Evolutionary conservation across 2,329 filamentous ascomycete genomes (phyloP), one percentile per base, ranked within the genome.

Genomic region (Ascochyta fabae): DNA sequence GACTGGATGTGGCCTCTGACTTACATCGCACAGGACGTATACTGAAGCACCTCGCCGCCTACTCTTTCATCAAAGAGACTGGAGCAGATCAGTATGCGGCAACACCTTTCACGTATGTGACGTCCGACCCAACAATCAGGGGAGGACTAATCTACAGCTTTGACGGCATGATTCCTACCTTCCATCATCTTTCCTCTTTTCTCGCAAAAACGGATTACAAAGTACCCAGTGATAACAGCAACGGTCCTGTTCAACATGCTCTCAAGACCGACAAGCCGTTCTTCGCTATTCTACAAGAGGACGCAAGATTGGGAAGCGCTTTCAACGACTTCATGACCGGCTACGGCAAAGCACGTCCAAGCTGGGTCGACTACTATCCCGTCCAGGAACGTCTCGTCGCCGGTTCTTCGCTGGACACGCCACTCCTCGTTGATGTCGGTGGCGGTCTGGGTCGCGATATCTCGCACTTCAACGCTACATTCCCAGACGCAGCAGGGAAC

Each of bases 271-370:
- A 48, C n/a, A 31, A 48, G 35, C 34, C 35, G 1, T 48, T 48
- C 26, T 39, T 48, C 16, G 34, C 34, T 4, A 48, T 48, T 15
- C 26, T 39, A 24, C 45, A 39, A 27, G 34, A 48, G 26, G 39
- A 39, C 9, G n/a, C 24, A 4, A 16, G 34, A 4, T 12, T 48
- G 15, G 44, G 44, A 8, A n/a, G 16, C 26, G 44, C 44, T 1
- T 47, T 47, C 44, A 47, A 47, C 44, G 44, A 47, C 23, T 47
- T 47, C 24, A 47, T 47, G 44, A 31, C 44, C 8, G 43, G 34
- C n/a, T 39, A 38, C 16, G 34, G 34, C 10, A 47, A 39, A 47
- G 44, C 44, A 9, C 33, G 44, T 16, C 44, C 24, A 16, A 47
- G 24, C 24, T 47, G 34, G 44, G 16, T 31, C 3, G 44, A 39